Evolutionary conservation across 345 rosid genomes (phyloP).

Genomic region (Syzygium grande): DNA sequence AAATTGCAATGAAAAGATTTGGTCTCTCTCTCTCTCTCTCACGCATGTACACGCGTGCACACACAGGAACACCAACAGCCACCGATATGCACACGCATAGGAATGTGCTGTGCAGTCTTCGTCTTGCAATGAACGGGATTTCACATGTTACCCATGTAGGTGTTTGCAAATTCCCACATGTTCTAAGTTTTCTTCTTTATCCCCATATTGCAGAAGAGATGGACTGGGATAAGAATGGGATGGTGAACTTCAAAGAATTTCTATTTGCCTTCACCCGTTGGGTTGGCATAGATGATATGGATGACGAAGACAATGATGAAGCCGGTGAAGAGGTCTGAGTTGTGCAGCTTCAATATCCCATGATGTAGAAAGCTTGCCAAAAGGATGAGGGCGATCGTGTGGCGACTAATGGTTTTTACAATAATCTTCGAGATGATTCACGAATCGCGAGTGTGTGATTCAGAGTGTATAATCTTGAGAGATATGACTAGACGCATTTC

Average conservation of each 20-base stretch:
- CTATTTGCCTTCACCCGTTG: conserved; percentile 86
- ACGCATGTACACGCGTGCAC: not conserved
- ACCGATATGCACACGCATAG: not conserved
- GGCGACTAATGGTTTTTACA: not conserved
- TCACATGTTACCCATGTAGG: not conserved
- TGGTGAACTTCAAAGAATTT: conserved; percentile 92
- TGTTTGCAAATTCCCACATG: not conserved
- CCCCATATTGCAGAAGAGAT: conserved; percentile 66
- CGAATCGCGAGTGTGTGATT: not conserved
- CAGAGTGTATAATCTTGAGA: not conserved
- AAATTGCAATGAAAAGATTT: conserved; percentile 88
- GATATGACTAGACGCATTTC: not conserved
- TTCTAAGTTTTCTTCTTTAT: not conserved
- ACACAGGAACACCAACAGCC: not conserved
- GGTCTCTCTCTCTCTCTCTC: conserved; percentile 29
- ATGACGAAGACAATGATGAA: conserved; percentile 45
- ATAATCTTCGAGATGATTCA: not conserved
- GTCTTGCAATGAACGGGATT: not conserved
- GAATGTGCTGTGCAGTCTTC: not conserved
- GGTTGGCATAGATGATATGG: conserved; percentile 76
- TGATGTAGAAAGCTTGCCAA: not conserved
- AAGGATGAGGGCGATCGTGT: not conserved
- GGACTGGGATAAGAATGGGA: conserved; percentile 98
- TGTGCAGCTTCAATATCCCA: not conserved
- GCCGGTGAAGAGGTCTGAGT: conserved; percentile 14